phyloP scores from a whole-genome alignment of 164 flowering plant species.

The Liriodendron chinense region DNA sequence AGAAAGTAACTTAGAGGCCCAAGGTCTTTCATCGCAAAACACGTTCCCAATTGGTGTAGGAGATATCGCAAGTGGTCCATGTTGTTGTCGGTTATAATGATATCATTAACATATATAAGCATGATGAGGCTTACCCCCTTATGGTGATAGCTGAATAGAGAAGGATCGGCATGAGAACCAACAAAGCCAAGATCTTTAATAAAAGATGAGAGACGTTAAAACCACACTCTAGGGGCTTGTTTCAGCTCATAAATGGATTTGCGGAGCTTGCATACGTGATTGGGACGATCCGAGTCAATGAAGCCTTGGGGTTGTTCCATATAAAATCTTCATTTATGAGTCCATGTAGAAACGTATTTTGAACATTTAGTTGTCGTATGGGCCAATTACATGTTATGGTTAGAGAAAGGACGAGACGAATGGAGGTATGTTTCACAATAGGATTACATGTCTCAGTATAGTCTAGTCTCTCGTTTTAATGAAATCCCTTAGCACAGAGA shows the following conservation, averaged over 20 bases:
- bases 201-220: not conserved
- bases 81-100: not conserved
- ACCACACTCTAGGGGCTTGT: conserved; percentile 14
- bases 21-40: too few species aligned
- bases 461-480: not conserved
- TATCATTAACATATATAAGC: too few species aligned
- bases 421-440: not conserved
- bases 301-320: not conserved
- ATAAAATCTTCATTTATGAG: not conserved
- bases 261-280: too few species aligned
- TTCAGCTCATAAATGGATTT: too few species aligned
- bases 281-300: not conserved
- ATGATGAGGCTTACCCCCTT: not conserved
- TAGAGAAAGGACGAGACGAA: not conserved
- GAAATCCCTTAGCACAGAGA: not conserved
- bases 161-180: not conserved
- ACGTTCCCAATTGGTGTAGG: too few species aligned
- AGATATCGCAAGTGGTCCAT: not conserved
- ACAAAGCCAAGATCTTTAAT: not conserved
- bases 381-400: not conserved
- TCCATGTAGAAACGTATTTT: too few species aligned
- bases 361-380: not conserved
- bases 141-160: not conserved
- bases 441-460: not conserved
- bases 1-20: too few species aligned